Evolutionary conservation across 129 eudicot species (phyloP), one percentile per base, ranked within the genome.

Genomic region (Lactuca saligna): DNA sequence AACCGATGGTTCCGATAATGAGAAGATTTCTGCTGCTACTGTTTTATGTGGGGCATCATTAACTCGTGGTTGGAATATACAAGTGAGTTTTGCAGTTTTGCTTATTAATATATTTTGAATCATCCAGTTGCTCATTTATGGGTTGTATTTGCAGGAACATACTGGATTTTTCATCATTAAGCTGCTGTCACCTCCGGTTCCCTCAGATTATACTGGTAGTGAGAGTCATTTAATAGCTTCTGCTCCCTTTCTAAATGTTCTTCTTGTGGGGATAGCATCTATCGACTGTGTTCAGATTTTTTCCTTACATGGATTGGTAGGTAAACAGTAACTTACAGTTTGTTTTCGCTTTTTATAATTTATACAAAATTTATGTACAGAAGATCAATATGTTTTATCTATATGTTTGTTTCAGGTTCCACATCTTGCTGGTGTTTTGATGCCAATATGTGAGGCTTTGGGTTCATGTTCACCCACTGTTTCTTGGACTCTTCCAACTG

Each of bases 11-110:
- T 74, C 93, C 54, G 85, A 80, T 13, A 90, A 84, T 3, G 99
- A 93, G 81, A 93, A 89, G 83, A 82, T 87, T 50, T 81, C 87
- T 69, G 95, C 99, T 73, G 99, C 99, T 50, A 83, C 90, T 37
- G 59, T 93, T 76, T 72, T 93, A 32, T 93, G 99, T 76, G 97
- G 99, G 71, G 90, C 93, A 12, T 89, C 99, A 65, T 75, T 89
- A 69, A 68, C 76, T 82, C 99, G 99, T 60, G 99, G 99, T 64
- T 93, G 99, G 99, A 93, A 87, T 70, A 80, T 93, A 54, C 99
- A 93, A 88, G 99, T 87, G 73, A 49, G 53, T 46, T 16, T 41
- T 70, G 44, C 59, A 49, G 46, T 46, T 16, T 41, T 70, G 46
- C 59, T 46, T 66, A 7, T 49, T 54, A 58, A 46, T 48, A 6